Evolutionary conservation across 371 early-diverging fungal genomes (phyloP).

Genomic region (Haplosporangium sp.): DNA sequence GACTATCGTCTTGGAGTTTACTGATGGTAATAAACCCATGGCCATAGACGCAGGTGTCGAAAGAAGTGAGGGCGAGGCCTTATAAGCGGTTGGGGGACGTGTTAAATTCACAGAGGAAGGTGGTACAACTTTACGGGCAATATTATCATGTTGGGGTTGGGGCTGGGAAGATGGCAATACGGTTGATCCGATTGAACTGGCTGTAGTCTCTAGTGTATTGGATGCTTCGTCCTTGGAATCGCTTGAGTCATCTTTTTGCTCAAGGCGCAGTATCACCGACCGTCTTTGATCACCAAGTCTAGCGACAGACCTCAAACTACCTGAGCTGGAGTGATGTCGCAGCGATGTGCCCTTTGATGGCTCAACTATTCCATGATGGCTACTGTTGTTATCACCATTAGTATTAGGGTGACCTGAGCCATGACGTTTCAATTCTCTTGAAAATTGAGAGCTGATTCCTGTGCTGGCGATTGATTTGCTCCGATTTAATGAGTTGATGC

Average conservation of each 20-base stretch:
- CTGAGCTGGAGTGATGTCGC: slow-evolving; percentile 36
- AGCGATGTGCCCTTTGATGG: slow-evolving; percentile 8
- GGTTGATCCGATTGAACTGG: not conserved
- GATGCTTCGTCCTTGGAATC: not conserved
- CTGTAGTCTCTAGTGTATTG: not conserved
- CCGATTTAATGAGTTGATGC: slow-evolving; percentile 19
- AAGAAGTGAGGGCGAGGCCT: slow-evolving; percentile 2
- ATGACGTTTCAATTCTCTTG: not conserved
- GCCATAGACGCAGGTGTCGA: slow-evolving; percentile 1
- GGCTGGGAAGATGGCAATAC: not conserved
- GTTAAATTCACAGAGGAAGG: slow-evolving; percentile 11
- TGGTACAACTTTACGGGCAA: slow-evolving; percentile 10
- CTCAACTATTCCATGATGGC: not conserved
- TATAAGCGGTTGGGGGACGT: slow-evolving; percentile 20
- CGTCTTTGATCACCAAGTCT: slow-evolving; percentile 28
- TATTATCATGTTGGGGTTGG: slow-evolving; percentile 1
- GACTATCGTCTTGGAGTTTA: slow-evolving; percentile 22
- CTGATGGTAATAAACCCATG: not conserved
- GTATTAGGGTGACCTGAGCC: not conserved
- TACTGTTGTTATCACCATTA: not conserved
- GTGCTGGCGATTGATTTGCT: slow-evolving; percentile 43
- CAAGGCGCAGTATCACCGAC: not conserved
- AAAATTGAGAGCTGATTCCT: slow-evolving; percentile 24
- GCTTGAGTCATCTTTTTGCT: not conserved
- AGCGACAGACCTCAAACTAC: slow-evolving; percentile 41